Base-by-base conservation (phyloP, 805 yeast genomes). In the Yamadazyma phyllophila region DNA sequence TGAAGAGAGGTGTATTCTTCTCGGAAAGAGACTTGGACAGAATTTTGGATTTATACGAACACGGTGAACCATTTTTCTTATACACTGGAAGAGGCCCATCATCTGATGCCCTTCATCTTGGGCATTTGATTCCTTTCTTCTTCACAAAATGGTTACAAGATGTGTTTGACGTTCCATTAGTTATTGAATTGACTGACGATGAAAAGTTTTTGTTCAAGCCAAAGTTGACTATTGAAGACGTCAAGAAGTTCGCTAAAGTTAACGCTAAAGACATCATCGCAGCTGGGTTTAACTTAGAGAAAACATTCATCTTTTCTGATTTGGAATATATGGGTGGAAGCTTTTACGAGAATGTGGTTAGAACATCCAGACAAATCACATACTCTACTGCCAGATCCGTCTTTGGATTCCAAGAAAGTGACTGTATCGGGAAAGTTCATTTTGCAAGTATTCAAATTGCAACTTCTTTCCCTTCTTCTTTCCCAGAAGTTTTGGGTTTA, bases 61-160 rank as follows among this genome's bases (percentile, higher is more conserved):
- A 86, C 61, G 96, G 96, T 15, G 89, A 94, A 68, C 96, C 91
- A 26, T 94, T 94, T 67, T 94, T 92, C 72, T 71, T 94, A 51
- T 94, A 94, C 65, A 94, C 99, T 12, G 99, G 99, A 33, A 81
- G 99, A 65, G 99, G 99, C 4, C 98, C 99, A 31, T 87, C 96
- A 1, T 81, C 91, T 35, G 96, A 85, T 57, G 85, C 94, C 15
- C 85, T 94, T 88, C 99, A 94, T 65, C 75, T 94, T 71, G 99
- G 99, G 43, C 99, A 94, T 67, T 83, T 92, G 90, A 79, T 91
- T 49, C 99, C 99, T 13, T 94, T 94, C 62, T 67, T 86, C 27
- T 94, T 94, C 74, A 94, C 99, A 46, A 90, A 91, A 67, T 94
- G 98, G 98, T 77, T 94, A 58, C 99, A 94, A 67, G 97, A 92